Base-by-base conservation (phyloP, 805 yeast species). In the Middelhovenomyces tepae region DNA sequence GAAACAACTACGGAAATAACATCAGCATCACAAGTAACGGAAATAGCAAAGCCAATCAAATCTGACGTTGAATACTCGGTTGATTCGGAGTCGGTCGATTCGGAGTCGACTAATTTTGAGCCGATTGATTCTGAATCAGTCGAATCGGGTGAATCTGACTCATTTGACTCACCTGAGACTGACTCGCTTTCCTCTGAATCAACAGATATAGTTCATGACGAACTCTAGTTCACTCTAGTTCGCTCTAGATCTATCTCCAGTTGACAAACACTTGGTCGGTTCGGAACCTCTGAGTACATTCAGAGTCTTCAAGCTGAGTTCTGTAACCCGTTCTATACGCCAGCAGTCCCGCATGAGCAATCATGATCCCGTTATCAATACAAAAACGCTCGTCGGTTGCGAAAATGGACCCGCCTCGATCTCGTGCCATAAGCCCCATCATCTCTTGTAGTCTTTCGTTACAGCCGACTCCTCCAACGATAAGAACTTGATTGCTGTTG, bases 401-500 rank as follows among this genome's bases (percentile, higher is more conserved):
- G 53, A 68, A 85, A 3, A 91, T 78, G n/a, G 73, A 67, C 0
- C 97, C 97, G 44, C 77, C 75, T 43, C 98, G 65, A 49, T 87
- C 97, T 28, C 68, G 56, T 14, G 89, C 94, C 98, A 91, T 91
- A 28, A 70, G 59, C n/a, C 71, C 82, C 98, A 91, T 91, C 98
- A 91, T 91, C 47, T 83, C 77, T 54, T 91, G 98, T 39, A 91
- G 62, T 40, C 97, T 57, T 44, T 76, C 79, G 51, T 91, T 91
- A 46, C 94, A 85, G 0, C 98, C 98, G n/a, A 91, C 98, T 16
- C 98, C 98, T 8, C 98, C 98, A 2, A 91, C 98, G 32, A 91
- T 84, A 31, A 91, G 64, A 13, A 91, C 98, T 54, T 87, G 94
- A 40, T 72, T 71, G 3, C 93, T 71, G 46, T 78, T 77, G 3